phyloP scores from a whole-genome alignment of 805 yeast genomes.

The Ogataea salicorniae region DNA sequence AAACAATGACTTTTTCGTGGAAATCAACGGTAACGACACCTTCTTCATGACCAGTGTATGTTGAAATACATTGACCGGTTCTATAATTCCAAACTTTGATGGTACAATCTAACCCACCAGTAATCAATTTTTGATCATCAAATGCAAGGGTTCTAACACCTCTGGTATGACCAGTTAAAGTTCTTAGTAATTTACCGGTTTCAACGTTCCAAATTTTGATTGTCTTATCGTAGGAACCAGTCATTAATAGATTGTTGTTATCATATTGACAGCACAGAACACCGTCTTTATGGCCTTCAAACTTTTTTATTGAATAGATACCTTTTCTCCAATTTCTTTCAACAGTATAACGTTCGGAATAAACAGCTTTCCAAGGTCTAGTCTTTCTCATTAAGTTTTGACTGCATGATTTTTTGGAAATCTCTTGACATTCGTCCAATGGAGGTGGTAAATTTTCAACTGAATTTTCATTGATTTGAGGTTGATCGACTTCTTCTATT shows the following conservation, averaged over 20 bases:
- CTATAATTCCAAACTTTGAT: conserved; percentile 95
- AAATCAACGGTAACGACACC: conserved; percentile 84
- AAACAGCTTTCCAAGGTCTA: conserved; percentile 94
- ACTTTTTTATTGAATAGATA: conserved; percentile 53
- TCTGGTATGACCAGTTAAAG: conserved; percentile 82
- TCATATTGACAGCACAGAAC: conserved; percentile 84
- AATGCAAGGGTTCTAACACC: conserved; percentile 83
- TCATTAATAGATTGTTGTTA: conserved; percentile 67
- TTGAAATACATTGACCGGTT: conserved; percentile 90
- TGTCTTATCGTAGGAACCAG: conserved; percentile 89
- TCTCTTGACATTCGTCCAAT: conserved; percentile 13
- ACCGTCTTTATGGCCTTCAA: conserved; percentile 82
- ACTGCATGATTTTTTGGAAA: conserved; percentile 5
- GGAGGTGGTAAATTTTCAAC: conserved; percentile 22
- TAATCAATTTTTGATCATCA: conserved; percentile 83
- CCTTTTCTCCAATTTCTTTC: conserved; percentile 96
- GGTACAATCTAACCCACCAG: conserved; percentile 88
- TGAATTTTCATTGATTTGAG: conserved; percentile 7
- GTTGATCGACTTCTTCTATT: conserved; percentile 20
- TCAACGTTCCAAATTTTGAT: conserved; percentile 90
- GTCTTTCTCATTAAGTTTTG: conserved; percentile 34
- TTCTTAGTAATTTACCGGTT: conserved; percentile 68
- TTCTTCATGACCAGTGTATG: conserved; percentile 89
- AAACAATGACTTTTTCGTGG: conserved; percentile 71
- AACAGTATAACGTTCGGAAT: conserved; percentile 83